Base-by-base conservation (phyloP, 2,329 filamentous ascomycete genomes). In the Talaromyces rugulosus region DNA sequence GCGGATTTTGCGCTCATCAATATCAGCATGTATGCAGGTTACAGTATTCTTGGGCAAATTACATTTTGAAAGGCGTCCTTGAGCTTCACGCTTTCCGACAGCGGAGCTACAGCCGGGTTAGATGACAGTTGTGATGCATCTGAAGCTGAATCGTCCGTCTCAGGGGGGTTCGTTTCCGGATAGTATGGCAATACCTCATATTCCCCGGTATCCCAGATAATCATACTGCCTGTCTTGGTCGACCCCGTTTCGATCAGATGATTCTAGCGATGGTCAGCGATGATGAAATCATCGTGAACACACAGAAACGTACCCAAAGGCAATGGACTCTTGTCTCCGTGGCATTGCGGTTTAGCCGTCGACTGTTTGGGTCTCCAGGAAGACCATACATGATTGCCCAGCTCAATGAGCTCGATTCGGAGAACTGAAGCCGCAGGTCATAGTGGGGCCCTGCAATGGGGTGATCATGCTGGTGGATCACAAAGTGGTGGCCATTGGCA, bases 381-480 rank as follows among this genome's bases (percentile, higher is more conserved):
- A 85, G 69, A 1, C 85, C 85, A 68, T 87, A 88, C 84, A 86
- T 87, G 65, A 87, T 80, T 0, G 85, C 84, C 72, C 78, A 91
- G 63, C 85, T 88, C 11, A 85, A 82, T 30, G 86, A 87, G 69
- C 87, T 90, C 0, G 83, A 82, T 62, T 82, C 80, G 33, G 88
- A 90, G 70, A 90, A 88, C 71, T 91, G 88, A 18, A 91, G 77
- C 2, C 88, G 81, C 23, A 91, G 78, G 72, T 91, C 89, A 76
- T 91, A 89, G 70, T 89, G 86, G 1, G 82, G 81, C 28, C 88
- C 87, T 9, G 88, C 87, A 51, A 89, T 72, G 1, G 88, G 89
- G 70, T 91, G 88, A 69, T 90, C 87, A 70, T 91, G 88, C 69
- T 91, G 88, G 71, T 91, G 87, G 42, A 91, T 81, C 58, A 91